Percentiles rank a stretch among this genome's conserved stretches.
These are phyloP conservation scores for Arabis hirsuta DNA, from an alignment of 345 rosid species.

Conservation along the genomic window DNA sequence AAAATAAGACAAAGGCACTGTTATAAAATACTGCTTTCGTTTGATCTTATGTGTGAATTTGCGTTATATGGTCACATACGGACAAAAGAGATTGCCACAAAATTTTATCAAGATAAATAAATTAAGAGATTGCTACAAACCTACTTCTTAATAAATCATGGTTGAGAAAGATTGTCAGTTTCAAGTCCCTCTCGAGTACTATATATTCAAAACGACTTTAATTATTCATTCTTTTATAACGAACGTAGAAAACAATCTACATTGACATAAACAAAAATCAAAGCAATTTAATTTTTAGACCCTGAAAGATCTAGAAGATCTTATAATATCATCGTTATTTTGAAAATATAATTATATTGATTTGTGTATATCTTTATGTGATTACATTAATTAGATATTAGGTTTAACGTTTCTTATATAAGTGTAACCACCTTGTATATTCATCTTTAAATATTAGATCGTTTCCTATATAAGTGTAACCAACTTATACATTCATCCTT, in stretches of 20 bases:
- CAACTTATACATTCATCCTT: too few species aligned
- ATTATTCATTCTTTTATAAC: constrained; percentile 1
- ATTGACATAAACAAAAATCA: not conserved
- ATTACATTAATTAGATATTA: too few species aligned
- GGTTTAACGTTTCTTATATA: too few species aligned
- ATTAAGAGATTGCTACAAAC: not conserved
- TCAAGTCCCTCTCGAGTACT: constrained; percentile 24
- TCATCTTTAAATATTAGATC: too few species aligned
- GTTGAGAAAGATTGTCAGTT: not conserved
- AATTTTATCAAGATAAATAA: not conserved
- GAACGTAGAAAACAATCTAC: not conserved
- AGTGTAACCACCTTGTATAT: too few species aligned
- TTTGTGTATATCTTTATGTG: too few species aligned
- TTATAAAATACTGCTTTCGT: not conserved
- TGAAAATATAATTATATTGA: too few species aligned
- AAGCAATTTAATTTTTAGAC: too few species aligned
- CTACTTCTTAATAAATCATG: not conserved
- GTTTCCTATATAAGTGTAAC: too few species aligned
- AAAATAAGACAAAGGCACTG: constrained; percentile 11
- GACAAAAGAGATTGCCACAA: not conserved
- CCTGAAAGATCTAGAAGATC: too few species aligned
- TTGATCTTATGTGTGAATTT: not conserved
- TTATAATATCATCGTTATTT: too few species aligned
- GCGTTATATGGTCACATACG: not conserved
- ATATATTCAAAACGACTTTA: constrained; percentile 11